A percentile compares a stretch with the other conserved stretches of the same genome.
These are phyloP conservation scores for Ceratopteris richardii DNA, from an alignment of 75 land plant genomes.

Conservation along the genomic window DNA sequence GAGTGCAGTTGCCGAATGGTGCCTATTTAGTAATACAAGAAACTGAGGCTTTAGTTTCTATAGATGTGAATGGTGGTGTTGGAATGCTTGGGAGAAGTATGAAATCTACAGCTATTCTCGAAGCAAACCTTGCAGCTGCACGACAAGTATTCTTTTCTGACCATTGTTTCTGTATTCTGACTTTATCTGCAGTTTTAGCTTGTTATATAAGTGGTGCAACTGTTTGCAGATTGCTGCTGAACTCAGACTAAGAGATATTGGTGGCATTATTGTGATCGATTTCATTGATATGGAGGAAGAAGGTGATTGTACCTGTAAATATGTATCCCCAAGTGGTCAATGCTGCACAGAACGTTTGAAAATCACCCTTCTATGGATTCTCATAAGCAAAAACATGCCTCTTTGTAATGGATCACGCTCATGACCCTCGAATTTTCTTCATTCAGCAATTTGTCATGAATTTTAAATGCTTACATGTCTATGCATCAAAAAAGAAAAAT, in stretches of 20 bases:
- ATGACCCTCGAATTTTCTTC: no score
- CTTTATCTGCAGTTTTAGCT: constrained; percentile 4
- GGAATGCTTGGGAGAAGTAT: constrained; percentile 59
- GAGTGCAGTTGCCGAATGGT: constrained; percentile 81
- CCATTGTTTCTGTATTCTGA: neutral
- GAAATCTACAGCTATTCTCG: constrained; percentile 66
- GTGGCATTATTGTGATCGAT: constrained; percentile 97
- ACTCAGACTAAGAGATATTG: constrained; percentile 87
- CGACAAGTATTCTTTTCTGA: constrained; percentile 51
- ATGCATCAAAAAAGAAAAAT: neutral
- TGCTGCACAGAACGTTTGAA: no score
- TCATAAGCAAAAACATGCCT: no score
- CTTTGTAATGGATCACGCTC: no score
- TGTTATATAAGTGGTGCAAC: no score
- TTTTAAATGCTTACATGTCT: no score
- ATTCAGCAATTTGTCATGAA: no score
- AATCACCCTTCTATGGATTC: no score
- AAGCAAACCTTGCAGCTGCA: constrained; percentile 95
- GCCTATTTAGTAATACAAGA: constrained; percentile 91
- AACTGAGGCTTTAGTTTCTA: constrained; percentile 95
- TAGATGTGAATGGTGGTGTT: constrained; percentile 96
- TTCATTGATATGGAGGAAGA: constrained; percentile 93
- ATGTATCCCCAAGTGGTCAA: neutral
- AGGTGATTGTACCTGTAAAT: constrained; percentile 30
- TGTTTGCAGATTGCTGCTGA: constrained; percentile 77